A percentile compares a stretch with the other conserved stretches of the same genome.
These are phyloP conservation scores for Dendrostoma leiphaemia DNA, from an alignment of 2,329 filamentous ascomycete genomes.

Conservation along the genomic window DNA sequence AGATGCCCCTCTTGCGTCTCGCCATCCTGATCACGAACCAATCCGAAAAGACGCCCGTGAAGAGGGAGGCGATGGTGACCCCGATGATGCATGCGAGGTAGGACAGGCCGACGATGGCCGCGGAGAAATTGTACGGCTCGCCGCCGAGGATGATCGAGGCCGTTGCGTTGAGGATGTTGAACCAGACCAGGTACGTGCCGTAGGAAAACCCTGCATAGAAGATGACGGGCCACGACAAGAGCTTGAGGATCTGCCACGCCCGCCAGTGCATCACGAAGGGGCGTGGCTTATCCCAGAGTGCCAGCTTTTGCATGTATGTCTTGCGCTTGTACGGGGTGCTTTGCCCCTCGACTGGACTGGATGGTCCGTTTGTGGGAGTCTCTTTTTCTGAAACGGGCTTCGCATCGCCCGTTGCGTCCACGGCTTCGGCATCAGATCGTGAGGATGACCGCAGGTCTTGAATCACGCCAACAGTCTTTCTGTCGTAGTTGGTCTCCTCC, in stretches of 20 bases:
- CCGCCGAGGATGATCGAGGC: conserved; percentile 32
- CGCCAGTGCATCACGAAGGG: conserved; percentile 38
- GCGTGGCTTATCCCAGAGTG: conserved; percentile 27
- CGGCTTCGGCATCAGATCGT: conserved; percentile 2
- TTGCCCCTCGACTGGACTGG: not conserved
- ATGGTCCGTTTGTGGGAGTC: not conserved
- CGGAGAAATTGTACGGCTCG: conserved; percentile 29
- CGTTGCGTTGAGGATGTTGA: conserved; percentile 35
- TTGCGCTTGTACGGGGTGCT: conserved; percentile 28
- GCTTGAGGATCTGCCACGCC: conserved; percentile 30
- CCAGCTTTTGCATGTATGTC: conserved; percentile 36
- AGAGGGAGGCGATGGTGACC: conserved; percentile 22
- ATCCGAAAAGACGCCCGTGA: conserved; percentile 31
- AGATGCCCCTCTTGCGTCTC: conserved; percentile 30
- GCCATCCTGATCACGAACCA: conserved; percentile 29
- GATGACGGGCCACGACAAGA: conserved; percentile 40
- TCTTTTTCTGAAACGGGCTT: conserved; percentile 8
- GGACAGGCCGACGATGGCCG: conserved; percentile 27
- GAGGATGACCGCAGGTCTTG: not conserved
- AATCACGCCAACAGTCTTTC: conserved; percentile 22
- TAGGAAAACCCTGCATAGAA: conserved; percentile 37
- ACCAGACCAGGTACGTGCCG: conserved; percentile 32
- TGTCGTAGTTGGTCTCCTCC: conserved; percentile 50
- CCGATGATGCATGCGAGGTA: conserved; percentile 29
- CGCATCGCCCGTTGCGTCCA: not conserved